A percentile compares a stretch with the other conserved stretches of the same genome.
phyloP scores from a whole-genome alignment of 768 basidiomycete genomes.

The Lanmaoa rubissima region DNA sequence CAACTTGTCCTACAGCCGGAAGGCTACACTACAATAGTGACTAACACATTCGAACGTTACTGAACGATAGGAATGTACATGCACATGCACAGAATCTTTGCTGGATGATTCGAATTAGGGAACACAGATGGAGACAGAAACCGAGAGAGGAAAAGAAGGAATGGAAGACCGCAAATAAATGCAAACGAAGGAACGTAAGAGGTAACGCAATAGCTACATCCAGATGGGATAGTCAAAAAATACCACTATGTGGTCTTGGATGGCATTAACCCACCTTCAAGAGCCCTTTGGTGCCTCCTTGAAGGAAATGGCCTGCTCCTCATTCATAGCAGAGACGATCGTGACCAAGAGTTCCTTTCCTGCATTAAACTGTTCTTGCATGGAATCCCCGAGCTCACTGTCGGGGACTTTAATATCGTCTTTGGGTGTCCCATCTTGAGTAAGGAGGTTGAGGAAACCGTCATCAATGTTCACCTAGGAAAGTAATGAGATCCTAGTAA shows the following conservation, averaged over 20 bases:
- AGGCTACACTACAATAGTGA: conserved; percentile 28
- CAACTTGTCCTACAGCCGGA: conserved; percentile 12
- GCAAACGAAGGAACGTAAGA: conserved; percentile 16
- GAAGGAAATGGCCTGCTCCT: conserved; percentile 86
- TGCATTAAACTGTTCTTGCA: conserved; percentile 68
- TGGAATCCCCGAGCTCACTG: conserved; percentile 70
- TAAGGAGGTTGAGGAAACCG: conserved; percentile 94
- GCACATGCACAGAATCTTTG: conserved; percentile 25
- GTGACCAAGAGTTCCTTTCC: conserved; percentile 90
- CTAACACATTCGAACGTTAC: conserved; percentile 26
- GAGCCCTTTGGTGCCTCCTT: conserved; percentile 84
- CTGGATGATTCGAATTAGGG: conserved; percentile 20
- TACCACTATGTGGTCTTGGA: neutral
- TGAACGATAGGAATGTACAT: conserved; percentile 29
- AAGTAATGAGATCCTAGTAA: conserved; percentile 1
- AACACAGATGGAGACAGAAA: conserved; percentile 8
- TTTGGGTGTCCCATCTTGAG: conserved; percentile 72
- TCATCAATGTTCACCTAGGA: conserved; percentile 85
- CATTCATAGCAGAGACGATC: conserved; percentile 85
- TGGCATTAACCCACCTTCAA: conserved; percentile 17
- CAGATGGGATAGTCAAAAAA: neutral
- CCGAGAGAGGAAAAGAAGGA: conserved; percentile 10
- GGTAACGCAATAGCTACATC: neutral
- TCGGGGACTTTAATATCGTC: conserved; percentile 96
- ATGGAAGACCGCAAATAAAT: conserved; percentile 13